A percentile compares a stretch with the other conserved stretches of the same genome.
phyloP scores from a whole-genome alignment of 2,329 filamentous ascomycete genomes.

The Ophiostoma ulmi region DNA sequence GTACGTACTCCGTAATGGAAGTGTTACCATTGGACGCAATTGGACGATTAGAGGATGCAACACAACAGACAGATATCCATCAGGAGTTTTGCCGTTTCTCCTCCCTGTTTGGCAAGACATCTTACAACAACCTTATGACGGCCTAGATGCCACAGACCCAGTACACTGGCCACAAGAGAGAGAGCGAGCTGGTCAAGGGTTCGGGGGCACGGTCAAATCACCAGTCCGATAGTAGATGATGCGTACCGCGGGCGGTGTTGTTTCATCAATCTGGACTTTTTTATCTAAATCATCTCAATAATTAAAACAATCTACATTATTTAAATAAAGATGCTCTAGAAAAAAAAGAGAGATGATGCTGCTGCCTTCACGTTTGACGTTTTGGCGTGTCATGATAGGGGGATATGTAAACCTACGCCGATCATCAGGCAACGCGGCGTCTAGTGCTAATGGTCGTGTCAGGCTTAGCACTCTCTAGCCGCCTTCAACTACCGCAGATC shows the following conservation, averaged over 20 bases:
- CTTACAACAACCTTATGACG: background rate
- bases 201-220: background rate
- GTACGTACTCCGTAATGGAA: background rate
- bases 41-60: background rate
- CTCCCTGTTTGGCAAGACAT: background rate
- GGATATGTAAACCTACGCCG: background rate
- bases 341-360: background rate
- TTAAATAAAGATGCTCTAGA: background rate
- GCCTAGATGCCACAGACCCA: background rate
- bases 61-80: background rate
- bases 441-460: background rate
- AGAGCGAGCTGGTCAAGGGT: conserved; percentile 7
- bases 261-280: background rate
- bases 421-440: background rate
- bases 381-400: conserved; percentile 2
- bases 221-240: background rate
- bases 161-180: background rate
- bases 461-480: background rate
- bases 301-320: background rate
- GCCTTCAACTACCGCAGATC: background rate
- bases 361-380: background rate
- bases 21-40: background rate
- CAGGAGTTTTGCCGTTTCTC: background rate
- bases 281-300: background rate
- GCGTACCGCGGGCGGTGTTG: background rate